These are phyloP conservation scores for Suhomyces atakaporum DNA, from an alignment of 1,139 yeast genomes.

Conservation along the genomic window DNA sequence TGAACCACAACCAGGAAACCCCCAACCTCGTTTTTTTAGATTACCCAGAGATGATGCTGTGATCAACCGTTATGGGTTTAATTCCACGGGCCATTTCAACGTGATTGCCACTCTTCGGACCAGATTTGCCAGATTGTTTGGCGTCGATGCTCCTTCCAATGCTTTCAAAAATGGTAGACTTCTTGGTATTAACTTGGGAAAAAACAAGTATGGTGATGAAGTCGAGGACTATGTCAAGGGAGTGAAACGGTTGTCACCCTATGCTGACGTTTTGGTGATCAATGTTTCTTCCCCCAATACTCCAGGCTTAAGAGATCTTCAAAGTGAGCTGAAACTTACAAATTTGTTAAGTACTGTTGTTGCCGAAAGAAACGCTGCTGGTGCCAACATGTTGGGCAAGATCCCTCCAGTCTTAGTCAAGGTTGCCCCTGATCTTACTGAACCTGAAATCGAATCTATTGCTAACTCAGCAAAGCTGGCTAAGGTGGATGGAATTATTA, in stretches of 20 bases:
- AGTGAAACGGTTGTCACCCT: slow-evolving; percentile 74
- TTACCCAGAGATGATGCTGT: slow-evolving; percentile 85
- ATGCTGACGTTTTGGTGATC: slow-evolving; percentile 85
- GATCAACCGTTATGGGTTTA: slow-evolving; percentile 92
- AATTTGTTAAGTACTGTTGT: slow-evolving; percentile 67
- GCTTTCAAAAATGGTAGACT: slow-evolving; percentile 67
- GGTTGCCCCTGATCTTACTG: slow-evolving; percentile 90
- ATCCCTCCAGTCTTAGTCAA: slow-evolving; percentile 83
- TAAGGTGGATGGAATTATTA: slow-evolving; percentile 85
- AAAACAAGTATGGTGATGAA: slow-evolving; percentile 90
- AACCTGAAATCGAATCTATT: slow-evolving; percentile 77
- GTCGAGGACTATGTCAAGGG: slow-evolving; percentile 83
- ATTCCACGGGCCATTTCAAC: slow-evolving; percentile 81
- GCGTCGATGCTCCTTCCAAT: slow-evolving; percentile 39
- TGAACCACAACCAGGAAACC: slow-evolving; percentile 90
- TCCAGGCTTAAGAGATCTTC: slow-evolving; percentile 89
- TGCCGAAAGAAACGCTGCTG: slow-evolving; percentile 53
- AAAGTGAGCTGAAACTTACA: slow-evolving; percentile 72
- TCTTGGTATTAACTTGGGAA: slow-evolving; percentile 84
- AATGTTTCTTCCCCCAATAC: slow-evolving; percentile 98
- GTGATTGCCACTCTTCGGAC: slow-evolving; percentile 66
- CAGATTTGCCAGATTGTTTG: slow-evolving; percentile 52
- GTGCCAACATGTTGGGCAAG: slow-evolving; percentile 39
- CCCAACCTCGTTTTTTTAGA: slow-evolving; percentile 86
- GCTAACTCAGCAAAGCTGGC: slow-evolving; percentile 79